Base-by-base conservation (phyloP, 352 stramenopile species). In the Pilasporangium apinafurcum region DNA sequence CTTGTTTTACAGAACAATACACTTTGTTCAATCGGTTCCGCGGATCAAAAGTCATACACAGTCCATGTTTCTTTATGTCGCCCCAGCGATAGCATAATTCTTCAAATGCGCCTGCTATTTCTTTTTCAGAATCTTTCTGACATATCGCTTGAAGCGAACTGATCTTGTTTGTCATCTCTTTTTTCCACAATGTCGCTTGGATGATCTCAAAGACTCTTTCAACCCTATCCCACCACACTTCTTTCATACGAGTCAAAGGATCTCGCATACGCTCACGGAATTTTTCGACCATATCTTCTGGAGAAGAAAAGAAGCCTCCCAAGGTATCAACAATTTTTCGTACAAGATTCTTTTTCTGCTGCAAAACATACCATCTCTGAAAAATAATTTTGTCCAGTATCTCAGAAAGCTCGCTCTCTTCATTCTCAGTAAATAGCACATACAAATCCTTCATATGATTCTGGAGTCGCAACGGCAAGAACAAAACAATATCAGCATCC, bases 201-300 rank as follows among this genome's bases (percentile, higher is more conserved):
- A 17, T 54, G 5, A 35, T 50, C n/a, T 39, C 48, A 38, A 69
- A 24, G 1, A 31, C 29, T 27, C 40, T 57, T 36, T 69, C 42
- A 20, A 74, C 33, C 6, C 48, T 52, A 43, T 55, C 38, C 41
- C 51, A 56, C 61, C 65, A 76, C 25, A 64, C 60, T 5, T 30
- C 28, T 14, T 43, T 54, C 40, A 76, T 28, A 0, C 18, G 6
- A 13, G 5, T 22, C 40, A 72, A 37, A 1, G 54, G 17, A 24
- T 47, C 38, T 8, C 41, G 38, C 21, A 62, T 43, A 2, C 33
- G 13, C 32, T 39, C 1, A 24, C 32, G 22, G 33, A 63, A 63
- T 3, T n/a, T 16, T 2, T 51, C 35, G 10, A 47, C 33, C 5
- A 62, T 22, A 3, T 27, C 39, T 12, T 17, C 27, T 34, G 35